Conservation (phyloP, 805 yeast species). For the Blastobotrys chiropterorum region DNA sequence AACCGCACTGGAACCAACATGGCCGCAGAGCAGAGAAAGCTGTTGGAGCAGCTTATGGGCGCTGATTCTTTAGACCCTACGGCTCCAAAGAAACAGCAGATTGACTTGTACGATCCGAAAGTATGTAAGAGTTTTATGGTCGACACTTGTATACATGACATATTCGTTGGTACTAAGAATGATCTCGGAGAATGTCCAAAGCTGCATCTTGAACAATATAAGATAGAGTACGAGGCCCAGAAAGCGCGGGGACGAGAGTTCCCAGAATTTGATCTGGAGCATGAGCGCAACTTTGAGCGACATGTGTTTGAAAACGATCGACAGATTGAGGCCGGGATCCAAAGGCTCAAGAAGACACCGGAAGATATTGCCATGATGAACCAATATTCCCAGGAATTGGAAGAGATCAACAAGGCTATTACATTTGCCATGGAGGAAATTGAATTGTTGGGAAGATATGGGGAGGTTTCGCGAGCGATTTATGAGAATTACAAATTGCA, state of each 20-base stretch:
- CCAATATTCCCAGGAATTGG: conserved; percentile 20
- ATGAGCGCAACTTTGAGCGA: conserved; percentile 41
- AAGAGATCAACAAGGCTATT: conserved; percentile 50
- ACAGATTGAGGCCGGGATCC: conserved; percentile 55
- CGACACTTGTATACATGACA: conserved; percentile 80
- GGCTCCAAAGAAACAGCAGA: conserved; percentile 30
- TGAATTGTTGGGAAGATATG: conserved; percentile 42
- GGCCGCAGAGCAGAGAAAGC: conserved; percentile 62
- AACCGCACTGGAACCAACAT: no score
- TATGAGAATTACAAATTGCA: conserved; percentile 37
- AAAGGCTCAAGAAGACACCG: conserved; percentile 62
- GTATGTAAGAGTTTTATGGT: conserved; percentile 80
- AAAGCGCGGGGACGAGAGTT: conserved; percentile 34
- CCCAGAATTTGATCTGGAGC: conserved; percentile 44
- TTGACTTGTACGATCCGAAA: conserved; percentile 46
- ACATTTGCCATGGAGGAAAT: conserved; percentile 65
- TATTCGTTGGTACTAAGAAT: conserved; percentile 75
- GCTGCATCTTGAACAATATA: conserved; percentile 67
- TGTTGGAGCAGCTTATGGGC: conserved; percentile 79
- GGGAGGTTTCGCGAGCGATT: conserved; percentile 47
- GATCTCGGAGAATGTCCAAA: conserved; percentile 76
- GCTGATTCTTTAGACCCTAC: conserved; percentile 29
- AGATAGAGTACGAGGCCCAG: conserved; percentile 50
- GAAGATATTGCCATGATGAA: conserved; percentile 55
- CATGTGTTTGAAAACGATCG: conserved; percentile 63